phyloP scores from a whole-genome alignment of 176 grass and related monocot species.

The Aegilops tauschii region DNA sequence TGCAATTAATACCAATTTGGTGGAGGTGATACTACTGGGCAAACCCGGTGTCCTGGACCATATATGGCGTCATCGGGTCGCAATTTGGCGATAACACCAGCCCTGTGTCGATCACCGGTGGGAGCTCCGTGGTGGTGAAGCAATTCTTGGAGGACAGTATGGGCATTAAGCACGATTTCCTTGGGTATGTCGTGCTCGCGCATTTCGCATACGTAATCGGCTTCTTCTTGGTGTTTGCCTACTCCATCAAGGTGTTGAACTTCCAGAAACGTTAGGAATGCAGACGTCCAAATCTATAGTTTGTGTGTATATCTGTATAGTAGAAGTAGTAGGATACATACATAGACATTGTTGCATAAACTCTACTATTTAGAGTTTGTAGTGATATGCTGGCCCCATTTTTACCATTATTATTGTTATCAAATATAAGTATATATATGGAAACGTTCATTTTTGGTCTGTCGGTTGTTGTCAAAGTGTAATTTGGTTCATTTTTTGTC shows the following conservation, averaged over 20 bases:
- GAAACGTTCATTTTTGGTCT: too few relatives aligned
- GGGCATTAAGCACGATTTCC: slow-evolving; percentile 54
- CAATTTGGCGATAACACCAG: slow-evolving; percentile 50
- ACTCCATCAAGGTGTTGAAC: slow-evolving; percentile 76
- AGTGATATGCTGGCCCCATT: too few relatives aligned
- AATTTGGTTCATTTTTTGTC: too few relatives aligned
- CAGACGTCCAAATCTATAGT: too few relatives aligned
- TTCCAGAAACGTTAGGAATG: slow-evolving; percentile 72
- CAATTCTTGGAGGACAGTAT: slow-evolving; percentile 46
- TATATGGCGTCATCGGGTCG: slow-evolving; percentile 67
- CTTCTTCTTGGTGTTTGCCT: slow-evolving; percentile 74
- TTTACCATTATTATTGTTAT: too few relatives aligned
- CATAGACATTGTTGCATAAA: too few relatives aligned
- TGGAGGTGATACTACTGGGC: slow-evolving; percentile 98
- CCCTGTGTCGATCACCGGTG: slow-evolving; percentile 38
- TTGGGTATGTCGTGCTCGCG: slow-evolving; percentile 54
- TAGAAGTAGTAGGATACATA: too few relatives aligned
- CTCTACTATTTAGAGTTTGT: too few relatives aligned
- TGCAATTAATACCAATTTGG: slow-evolving; percentile 66
- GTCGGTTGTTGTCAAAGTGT: too few relatives aligned
- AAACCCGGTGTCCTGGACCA: slow-evolving; percentile 74
- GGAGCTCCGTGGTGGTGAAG: slow-evolving; percentile 13
- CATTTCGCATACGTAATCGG: slow-evolving; percentile 53
- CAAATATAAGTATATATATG: too few relatives aligned
- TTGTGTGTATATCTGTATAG: too few relatives aligned